Evolutionary conservation across 495 filamentous ascomycete genomes (phyloP).

Genomic region (Elaphomyces granulatus): DNA sequence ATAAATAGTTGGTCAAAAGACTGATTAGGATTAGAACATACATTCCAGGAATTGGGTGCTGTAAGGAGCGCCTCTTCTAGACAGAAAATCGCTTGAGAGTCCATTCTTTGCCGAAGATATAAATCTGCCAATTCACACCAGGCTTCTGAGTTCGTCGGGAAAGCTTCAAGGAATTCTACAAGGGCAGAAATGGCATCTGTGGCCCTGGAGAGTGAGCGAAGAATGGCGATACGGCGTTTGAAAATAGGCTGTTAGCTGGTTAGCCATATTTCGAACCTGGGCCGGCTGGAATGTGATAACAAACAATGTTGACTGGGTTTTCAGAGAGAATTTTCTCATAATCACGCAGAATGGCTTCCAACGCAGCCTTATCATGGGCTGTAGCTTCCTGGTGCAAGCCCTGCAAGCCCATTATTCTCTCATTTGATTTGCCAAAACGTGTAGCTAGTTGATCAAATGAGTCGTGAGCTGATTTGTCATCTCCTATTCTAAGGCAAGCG

Average conservation of each 20-base stretch:
- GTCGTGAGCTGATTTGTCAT: conserved; percentile 58
- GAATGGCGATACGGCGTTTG: conserved; percentile 72
- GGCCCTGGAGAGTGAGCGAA: conserved; percentile 52
- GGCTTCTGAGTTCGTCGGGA: conserved; percentile 82
- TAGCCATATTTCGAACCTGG: neutral
- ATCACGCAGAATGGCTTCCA: conserved; percentile 53
- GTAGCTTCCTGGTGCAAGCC: conserved; percentile 80
- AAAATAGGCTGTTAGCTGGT: conserved; percentile 48
- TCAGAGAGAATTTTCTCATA: conserved; percentile 63
- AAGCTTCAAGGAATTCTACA: conserved; percentile 59
- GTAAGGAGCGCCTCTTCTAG: conserved; percentile 82
- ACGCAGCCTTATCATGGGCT: conserved; percentile 44
- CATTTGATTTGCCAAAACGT: conserved; percentile 72
- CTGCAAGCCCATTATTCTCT: conserved; percentile 64
- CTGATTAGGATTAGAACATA: conserved; percentile 27
- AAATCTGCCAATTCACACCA: conserved; percentile 87
- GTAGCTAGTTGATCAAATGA: conserved; percentile 58
- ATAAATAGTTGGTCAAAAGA: conserved; percentile 1
- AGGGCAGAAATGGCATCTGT: conserved; percentile 62
- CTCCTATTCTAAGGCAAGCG: conserved; percentile 70
- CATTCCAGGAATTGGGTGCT: conserved; percentile 91
- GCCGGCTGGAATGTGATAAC: conserved; percentile 12
- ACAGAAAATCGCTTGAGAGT: conserved; percentile 71
- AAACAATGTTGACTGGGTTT: conserved; percentile 68
- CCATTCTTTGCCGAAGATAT: conserved; percentile 63